Conservation (phyloP, 2,329 filamentous ascomycete genomes). For the Fusarium tjaetaba region DNA sequence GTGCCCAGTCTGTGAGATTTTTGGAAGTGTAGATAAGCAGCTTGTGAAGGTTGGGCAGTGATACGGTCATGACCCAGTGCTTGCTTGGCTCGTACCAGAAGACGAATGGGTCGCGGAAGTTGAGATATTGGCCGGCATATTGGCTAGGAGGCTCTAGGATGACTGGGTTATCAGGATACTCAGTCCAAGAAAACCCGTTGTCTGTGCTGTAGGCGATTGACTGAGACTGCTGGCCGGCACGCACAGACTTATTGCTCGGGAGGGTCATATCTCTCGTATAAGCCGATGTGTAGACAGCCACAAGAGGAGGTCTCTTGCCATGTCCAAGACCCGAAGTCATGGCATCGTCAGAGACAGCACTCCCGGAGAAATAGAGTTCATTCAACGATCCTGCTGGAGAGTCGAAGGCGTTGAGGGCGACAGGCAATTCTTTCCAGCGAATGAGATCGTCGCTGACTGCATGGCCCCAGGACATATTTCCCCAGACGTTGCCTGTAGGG, state of each 20-base stretch:
- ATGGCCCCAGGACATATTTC: not conserved
- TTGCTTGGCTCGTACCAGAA: not conserved
- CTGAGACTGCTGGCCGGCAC: not conserved
- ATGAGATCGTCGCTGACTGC: not conserved
- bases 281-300: not conserved
- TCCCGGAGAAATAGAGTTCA: not conserved
- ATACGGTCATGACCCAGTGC: not conserved
- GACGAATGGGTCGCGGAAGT: not conserved
- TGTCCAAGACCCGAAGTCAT: not conserved
- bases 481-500: not conserved
- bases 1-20: not conserved
- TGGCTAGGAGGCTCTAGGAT: not conserved
- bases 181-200: not conserved
- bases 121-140: not conserved
- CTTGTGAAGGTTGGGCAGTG: not conserved
- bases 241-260: not conserved
- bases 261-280: not conserved
- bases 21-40: not conserved
- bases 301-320: not conserved
- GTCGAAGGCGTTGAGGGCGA: not conserved
- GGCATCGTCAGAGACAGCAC: not conserved
- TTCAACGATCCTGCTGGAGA: not conserved
- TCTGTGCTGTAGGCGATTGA: not conserved
- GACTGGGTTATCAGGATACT: not conserved
- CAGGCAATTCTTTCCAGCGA: not conserved